Evolutionary conservation across 2,329 filamentous ascomycete species (phyloP).

Genomic region (Microdochium trichocladiopsis): DNA sequence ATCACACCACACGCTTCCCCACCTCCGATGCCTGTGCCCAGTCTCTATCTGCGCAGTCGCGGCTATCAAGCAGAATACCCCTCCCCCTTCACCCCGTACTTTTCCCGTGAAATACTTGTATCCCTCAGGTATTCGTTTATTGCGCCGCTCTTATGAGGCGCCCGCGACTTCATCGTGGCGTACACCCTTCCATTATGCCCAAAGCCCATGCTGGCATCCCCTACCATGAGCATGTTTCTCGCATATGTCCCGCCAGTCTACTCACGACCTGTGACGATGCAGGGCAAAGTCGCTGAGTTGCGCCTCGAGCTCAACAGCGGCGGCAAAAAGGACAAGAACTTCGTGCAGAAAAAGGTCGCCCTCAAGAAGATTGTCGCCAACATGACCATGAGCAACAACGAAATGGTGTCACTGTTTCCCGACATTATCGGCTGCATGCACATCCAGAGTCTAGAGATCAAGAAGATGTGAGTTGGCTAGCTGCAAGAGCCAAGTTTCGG

Average conservation of each 20-base stretch:
- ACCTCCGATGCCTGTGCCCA: not conserved
- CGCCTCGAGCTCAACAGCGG: constrained; percentile 89
- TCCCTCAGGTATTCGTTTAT: not conserved
- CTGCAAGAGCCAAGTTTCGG: not conserved
- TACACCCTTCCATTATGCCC: constrained; percentile 1
- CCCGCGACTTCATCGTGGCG: not conserved
- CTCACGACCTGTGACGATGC: constrained; percentile 49
- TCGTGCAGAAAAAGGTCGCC: constrained; percentile 90
- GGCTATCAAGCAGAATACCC: not conserved
- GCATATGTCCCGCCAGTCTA: constrained; percentile 41
- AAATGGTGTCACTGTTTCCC: constrained; percentile 96
- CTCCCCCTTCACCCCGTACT: not conserved
- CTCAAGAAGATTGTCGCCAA: constrained; percentile 99
- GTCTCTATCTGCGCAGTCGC: not conserved
- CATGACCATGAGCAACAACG: constrained; percentile 99
- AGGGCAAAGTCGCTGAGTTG: constrained; percentile 98
- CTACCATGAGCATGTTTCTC: constrained; percentile 40
- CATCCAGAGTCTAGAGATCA: constrained; percentile 91
- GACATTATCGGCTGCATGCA: constrained; percentile 96
- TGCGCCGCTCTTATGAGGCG: not conserved
- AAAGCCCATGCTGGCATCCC: constrained; percentile 1
- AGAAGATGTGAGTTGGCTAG: constrained; percentile 76
- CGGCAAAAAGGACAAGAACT: constrained; percentile 97
- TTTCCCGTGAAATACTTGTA: not conserved
- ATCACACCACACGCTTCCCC: not conserved